Conservation (phyloP, 1,284 basidiomycete genomes). For the Austroboletus niveus region DNA sequence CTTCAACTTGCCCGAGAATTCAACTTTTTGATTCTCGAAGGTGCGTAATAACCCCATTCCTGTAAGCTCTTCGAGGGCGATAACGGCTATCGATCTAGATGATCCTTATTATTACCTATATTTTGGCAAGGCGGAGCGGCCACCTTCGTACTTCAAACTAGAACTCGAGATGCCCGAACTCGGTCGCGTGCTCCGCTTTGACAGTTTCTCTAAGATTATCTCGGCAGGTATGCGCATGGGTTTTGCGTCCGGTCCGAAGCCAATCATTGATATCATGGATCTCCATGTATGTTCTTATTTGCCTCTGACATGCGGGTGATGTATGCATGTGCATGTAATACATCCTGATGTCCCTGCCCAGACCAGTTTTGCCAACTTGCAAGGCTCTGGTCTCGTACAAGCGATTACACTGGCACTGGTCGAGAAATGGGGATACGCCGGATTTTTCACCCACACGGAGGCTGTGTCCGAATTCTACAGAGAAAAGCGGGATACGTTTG, state of each 20-base stretch:
- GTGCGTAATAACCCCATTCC: conserved; percentile 33
- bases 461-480: conserved; percentile 80
- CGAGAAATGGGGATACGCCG: conserved; percentile 74
- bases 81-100: conserved; percentile 40
- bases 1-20: conserved; percentile 74
- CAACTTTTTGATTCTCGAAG: conserved; percentile 85
- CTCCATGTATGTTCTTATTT: conserved; percentile 49
- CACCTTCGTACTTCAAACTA: conserved; percentile 77
- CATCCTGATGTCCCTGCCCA: conserved; percentile 26
- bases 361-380: conserved; percentile 76
- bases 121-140: conserved; percentile 61
- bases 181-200: conserved; percentile 84
- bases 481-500: conserved; percentile 77
- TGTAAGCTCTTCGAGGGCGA: not conserved
- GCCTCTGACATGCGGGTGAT: conserved; percentile 8
- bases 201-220: conserved; percentile 86
- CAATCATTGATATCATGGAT: conserved; percentile 75
- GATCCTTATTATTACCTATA: conserved; percentile 80
- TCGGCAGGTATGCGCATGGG: conserved; percentile 82
- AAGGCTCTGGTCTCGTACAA: conserved; percentile 78
- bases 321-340: conserved; percentile 9
- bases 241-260: conserved; percentile 78
- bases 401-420: conserved; percentile 72
- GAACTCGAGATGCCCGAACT: conserved; percentile 60
- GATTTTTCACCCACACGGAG: conserved; percentile 74